Conservation (phyloP, 177 flowering plant species). For the Vitis hybrid region DNA sequence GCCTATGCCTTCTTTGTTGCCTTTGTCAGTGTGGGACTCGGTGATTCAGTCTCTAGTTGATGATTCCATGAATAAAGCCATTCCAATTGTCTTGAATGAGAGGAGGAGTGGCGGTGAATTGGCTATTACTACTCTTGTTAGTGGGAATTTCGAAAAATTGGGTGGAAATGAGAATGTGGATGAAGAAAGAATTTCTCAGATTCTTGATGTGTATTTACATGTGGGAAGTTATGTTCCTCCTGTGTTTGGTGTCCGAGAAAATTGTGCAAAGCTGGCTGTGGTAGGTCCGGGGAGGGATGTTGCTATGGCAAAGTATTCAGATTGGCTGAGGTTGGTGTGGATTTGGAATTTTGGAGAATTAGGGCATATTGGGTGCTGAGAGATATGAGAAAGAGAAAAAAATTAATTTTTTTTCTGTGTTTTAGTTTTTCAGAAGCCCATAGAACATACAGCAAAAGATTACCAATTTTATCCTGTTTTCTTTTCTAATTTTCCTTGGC, state of each 20-base stretch:
- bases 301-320: conserved; percentile 74
- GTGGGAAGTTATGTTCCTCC: conserved; percentile 59
- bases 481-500: background rate
- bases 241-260: conserved; percentile 45
- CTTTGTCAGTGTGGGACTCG: conserved; percentile 30
- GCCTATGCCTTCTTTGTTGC: background rate
- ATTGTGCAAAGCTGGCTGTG: conserved; percentile 68
- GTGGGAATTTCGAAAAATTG: conserved; percentile 40
- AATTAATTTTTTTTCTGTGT: background rate
- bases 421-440: background rate
- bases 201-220: conserved; percentile 64
- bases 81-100: conserved; percentile 40
- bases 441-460: background rate
- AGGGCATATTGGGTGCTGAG: conserved; percentile 2
- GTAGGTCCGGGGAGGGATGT: conserved; percentile 73
- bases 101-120: conserved; percentile 57
- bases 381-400: background rate
- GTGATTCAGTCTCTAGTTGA: conserved; percentile 37
- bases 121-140: conserved; percentile 55
- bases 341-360: background rate
- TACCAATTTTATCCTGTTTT: too few relatives aligned
- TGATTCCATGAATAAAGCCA: conserved; percentile 39
- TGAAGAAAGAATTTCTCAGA: conserved; percentile 23
- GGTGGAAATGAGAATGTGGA: conserved; percentile 14
- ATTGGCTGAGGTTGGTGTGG: conserved; percentile 80